A percentile compares a stretch with the other conserved stretches of the same genome.
Evolutionary conservation across 805 yeast species (phyloP).

Genomic region (Yamadazyma kitorensis): DNA sequence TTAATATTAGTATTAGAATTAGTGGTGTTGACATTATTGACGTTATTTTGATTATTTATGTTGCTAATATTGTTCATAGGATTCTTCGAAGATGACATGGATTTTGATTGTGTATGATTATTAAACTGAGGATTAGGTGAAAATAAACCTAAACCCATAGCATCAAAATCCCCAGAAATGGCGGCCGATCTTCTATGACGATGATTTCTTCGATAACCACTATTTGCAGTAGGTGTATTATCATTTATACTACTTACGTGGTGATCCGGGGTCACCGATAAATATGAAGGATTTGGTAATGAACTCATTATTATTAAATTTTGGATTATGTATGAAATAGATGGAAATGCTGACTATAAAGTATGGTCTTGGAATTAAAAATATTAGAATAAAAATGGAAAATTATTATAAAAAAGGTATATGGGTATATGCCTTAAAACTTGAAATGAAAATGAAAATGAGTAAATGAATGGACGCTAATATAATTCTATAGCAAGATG

Average conservation of each 20-base stretch:
- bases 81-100: conserved; percentile 1
- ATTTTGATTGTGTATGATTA: conserved; percentile 5
- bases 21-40: not conserved
- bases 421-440: too few species aligned
- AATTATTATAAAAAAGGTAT: too few species aligned
- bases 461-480: conserved; percentile 4
- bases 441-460: not conserved
- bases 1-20: not conserved
- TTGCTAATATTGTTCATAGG: not conserved
- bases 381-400: too few species aligned
- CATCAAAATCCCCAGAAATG: conserved; percentile 80
- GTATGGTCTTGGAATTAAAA: too few species aligned
- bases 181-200: conserved; percentile 86
- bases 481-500: too few species aligned
- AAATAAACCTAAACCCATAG: conserved; percentile 35
- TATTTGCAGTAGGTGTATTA: too few species aligned
- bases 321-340: too few species aligned
- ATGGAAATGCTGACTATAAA: not conserved
- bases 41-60: not conserved
- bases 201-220: conserved; percentile 48
- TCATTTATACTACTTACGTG: too few species aligned
- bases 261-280: conserved; percentile 7
- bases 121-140: conserved; percentile 13
- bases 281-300: conserved; percentile 12
- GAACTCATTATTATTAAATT: conserved; percentile 7